phyloP scores from a whole-genome alignment of 1,284 basidiomycete genomes.

The Ustilago vetiveriae region DNA sequence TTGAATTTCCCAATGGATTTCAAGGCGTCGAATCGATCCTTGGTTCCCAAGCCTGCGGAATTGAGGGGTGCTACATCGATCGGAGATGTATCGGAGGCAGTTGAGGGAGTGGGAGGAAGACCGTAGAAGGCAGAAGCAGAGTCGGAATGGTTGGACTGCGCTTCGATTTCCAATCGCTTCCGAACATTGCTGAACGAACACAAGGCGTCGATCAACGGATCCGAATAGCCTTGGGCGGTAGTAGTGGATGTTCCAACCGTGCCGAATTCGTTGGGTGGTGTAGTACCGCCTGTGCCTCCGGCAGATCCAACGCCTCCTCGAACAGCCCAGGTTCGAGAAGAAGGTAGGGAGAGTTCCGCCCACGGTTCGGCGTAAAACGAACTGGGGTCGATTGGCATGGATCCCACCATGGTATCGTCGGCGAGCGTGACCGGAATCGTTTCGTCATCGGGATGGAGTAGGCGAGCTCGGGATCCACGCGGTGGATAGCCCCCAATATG shows the following conservation, averaged over 20 bases:
- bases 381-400: constrained; percentile 3
- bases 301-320: constrained; percentile 39
- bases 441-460: constrained; percentile 19
- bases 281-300: constrained; percentile 28
- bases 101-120: constrained; percentile 1
- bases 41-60: constrained; percentile 29
- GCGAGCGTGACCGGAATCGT: constrained; percentile 24
- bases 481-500: constrained; percentile 36
- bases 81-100: not conserved
- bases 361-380: constrained; percentile 33
- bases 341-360: constrained; percentile 12
- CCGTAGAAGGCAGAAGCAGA: constrained; percentile 11
- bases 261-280: constrained; percentile 29
- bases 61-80: constrained; percentile 8
- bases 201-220: constrained; percentile 53
- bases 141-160: not conserved
- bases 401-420: constrained; percentile 6
- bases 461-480: constrained; percentile 28
- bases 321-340: constrained; percentile 8
- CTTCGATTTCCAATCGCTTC: constrained; percentile 54
- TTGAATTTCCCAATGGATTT: constrained; percentile 53
- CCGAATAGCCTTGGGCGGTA: constrained; percentile 13
- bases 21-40: constrained; percentile 48
- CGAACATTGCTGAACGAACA: constrained; percentile 60
- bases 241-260: constrained; percentile 32